phyloP scores from a whole-genome alignment of 306 rosid species.

The Sphenostylis stenocarpa region DNA sequence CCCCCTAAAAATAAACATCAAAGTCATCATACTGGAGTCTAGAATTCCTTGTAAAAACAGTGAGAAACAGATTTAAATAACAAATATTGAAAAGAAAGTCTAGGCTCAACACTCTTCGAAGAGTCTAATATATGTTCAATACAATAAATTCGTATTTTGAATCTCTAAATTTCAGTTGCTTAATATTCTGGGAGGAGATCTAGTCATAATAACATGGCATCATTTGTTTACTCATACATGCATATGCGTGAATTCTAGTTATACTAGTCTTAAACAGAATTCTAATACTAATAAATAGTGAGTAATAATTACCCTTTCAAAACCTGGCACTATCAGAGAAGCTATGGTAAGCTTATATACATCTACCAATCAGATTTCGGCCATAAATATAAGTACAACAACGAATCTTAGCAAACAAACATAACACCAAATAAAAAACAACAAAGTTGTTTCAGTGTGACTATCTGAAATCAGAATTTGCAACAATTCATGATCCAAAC shows the following conservation, averaged over 20 bases:
- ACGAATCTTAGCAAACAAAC: not conserved
- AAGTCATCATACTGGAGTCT: conserved; percentile 13
- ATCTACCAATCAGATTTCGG: conserved; percentile 14
- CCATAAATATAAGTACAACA: not conserved
- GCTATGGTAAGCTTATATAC: not conserved
- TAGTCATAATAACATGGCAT: conserved; percentile 11
- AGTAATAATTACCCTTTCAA: not conserved
- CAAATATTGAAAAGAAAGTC: not conserved
- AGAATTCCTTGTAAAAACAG: not conserved
- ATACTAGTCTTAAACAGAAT: not conserved
- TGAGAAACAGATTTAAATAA: not conserved
- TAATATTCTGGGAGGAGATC: not conserved
- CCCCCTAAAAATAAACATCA: conserved; percentile 49
- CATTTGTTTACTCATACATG: conserved; percentile 10
- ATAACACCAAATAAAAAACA: not conserved
- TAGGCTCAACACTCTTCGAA: not conserved
- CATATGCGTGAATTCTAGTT: not conserved
- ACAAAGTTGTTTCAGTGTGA: not conserved
- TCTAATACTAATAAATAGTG: not conserved
- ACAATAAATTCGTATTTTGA: not conserved
- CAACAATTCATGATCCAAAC: not conserved
- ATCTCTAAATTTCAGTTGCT: not conserved
- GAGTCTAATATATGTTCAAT: not conserved
- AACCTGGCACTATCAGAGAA: not conserved
- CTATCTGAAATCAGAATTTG: not conserved